Evolutionary conservation across 257 asterid species (phyloP).

Genomic region (Solanum chilense): DNA sequence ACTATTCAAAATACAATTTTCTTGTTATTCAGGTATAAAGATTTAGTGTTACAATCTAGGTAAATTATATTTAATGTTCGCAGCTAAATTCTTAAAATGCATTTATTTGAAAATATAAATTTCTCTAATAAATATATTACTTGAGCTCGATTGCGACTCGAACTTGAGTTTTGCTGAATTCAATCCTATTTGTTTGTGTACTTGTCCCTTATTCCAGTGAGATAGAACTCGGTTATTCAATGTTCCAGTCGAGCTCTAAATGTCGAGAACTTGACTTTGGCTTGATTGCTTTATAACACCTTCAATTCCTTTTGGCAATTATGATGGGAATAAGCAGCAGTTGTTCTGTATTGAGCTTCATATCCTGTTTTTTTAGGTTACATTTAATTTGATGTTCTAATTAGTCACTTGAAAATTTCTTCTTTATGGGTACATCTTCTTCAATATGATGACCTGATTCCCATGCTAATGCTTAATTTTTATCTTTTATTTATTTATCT

Average conservation of each 20-base stretch:
- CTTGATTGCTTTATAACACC: neutral
- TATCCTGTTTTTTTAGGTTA: neutral
- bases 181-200: neutral
- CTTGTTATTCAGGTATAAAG: neutral
- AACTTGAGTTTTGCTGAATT: neutral
- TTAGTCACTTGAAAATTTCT: neutral
- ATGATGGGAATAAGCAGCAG: neutral
- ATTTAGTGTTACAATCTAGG: neutral
- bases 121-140: neutral
- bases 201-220: neutral
- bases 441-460: neutral
- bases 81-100: neutral
- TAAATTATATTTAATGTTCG: neutral
- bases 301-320: neutral
- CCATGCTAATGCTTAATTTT: neutral
- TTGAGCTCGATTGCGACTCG: neutral
- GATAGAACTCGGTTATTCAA: neutral
- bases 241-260: neutral
- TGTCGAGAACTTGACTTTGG: neutral
- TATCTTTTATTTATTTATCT: neutral
- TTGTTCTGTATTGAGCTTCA: neutral
- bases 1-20: neutral
- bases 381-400: neutral
- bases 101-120: neutral
- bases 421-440: neutral